Evolutionary conservation across 345 rosid species (phyloP), one percentile per base, ranked within the genome.

Genomic region (Salix dunnii): DNA sequence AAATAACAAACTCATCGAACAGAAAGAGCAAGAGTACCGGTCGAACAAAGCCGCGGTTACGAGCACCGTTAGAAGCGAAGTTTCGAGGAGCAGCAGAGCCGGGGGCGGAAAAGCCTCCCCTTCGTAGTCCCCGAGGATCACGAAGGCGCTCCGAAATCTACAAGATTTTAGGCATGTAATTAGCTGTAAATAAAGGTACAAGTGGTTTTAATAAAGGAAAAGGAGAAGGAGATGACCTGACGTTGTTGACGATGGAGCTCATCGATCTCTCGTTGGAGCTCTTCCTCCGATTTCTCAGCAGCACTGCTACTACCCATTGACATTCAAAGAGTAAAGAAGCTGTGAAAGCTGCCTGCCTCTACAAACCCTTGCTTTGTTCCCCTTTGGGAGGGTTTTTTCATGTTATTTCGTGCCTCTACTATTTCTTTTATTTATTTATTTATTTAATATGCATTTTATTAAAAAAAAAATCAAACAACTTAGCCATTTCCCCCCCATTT

Each of bases 221-320:
- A 7, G 36, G 31, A 4, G 21, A 7, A 27, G 33, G 20, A 9
- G 14, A 28, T 25, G 14, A 94, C 98, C 93, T 92, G 94, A 66
- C 96, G 92, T 76, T 91, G 97, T 72, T 94, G 98, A 84, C 96
- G 96, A 72, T 89, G 92, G 51, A 92, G 97, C 85, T 94, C 96
- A 66, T 90, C 88, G 86, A 94, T 92, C 89, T 94, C 98, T 31
- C 83, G 85, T 35, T 87, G 91, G 55, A 94, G 97, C 87, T 91
- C 94, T 40, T 81, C 90, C 78, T 88, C 96, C 6, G 89, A 88
- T 82, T 94, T 92, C 87, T 91, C 94, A 8, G 83, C 67, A 55
- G 86, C 87, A 21, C 92, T 53, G 84, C 79, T 85, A 61, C 65
- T 75, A 65, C 58, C 79, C 79, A 75, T 76, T 6, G 68, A 43